Base-by-base conservation (phyloP, 495 filamentous ascomycete genomes). In the Penicillium verhagenii region DNA sequence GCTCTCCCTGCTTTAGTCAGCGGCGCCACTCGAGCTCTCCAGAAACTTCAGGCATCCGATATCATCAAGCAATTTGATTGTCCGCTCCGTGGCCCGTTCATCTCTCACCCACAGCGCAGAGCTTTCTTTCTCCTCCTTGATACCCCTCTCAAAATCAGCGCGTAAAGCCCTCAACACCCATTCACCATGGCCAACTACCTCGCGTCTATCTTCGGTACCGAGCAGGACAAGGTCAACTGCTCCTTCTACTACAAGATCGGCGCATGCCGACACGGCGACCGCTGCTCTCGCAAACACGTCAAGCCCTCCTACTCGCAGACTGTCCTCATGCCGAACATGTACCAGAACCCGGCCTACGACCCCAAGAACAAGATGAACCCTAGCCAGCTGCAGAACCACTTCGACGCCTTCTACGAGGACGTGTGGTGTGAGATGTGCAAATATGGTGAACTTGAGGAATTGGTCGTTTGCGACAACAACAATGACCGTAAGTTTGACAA, bases 331-430 rank as follows among this genome's bases (percentile, higher is more conserved):
- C 94, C 94, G 14, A 96, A 96, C 77, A 88, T 98, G 64, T 98
- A 98, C 81, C 94, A 98, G 71, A 98, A 98, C 79, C 94, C 94
- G 7, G 91, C 91, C 62, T 96, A 95, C 82, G 92, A 97, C 70
- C 88, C 90, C 39, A 96, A 96, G 76, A 94, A 86, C 79, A 92
- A 92, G 74, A 95, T 97, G 89, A 96, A 94, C 75, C 70, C 91
- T 10, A 84, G 79, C 57, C 94, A 98, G 79, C 86, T 96, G 69
- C 93, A 97, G 77, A 95, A 93, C 76, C 94, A 98, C 79, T 98
- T 97, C 68, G 95, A 98, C 75, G 93, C 94, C 61, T 98, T 98
- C 78, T 98, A 98, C 79, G 94, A 98, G 77, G 94, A 98, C 72
- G 87, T 98, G 60, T 98, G 94, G 91, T 96, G 93, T 79, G 94